Percentiles rank a stretch among this genome's conserved stretches.
These are phyloP conservation scores for Colletotrichum tropicale DNA, from an alignment of 2,329 filamentous ascomycete species.

Conservation along the genomic window DNA sequence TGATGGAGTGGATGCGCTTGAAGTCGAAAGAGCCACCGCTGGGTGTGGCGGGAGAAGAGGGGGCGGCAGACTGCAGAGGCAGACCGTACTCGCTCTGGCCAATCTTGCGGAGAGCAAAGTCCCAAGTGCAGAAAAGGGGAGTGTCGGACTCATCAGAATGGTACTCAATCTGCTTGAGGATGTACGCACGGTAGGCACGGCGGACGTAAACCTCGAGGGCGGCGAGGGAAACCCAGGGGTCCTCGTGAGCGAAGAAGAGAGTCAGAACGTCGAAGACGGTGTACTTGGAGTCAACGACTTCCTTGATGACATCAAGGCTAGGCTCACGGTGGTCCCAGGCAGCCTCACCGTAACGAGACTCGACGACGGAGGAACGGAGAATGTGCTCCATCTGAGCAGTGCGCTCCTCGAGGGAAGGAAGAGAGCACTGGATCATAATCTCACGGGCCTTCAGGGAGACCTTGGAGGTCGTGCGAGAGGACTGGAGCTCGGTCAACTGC, in stretches of 20 bases:
- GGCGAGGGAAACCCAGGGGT: conserved; percentile 92
- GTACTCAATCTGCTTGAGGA: conserved; percentile 88
- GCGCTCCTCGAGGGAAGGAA: conserved; percentile 95
- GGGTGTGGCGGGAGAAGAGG: conserved; percentile 84
- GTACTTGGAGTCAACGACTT: conserved; percentile 98
- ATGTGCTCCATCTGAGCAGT: conserved; percentile 99
- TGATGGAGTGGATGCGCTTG: conserved; percentile 91
- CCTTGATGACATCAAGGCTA: conserved; percentile 88
- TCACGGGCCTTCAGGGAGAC: conserved; percentile 97
- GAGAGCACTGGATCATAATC: conserved; percentile 94
- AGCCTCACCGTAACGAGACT: conserved; percentile 96
- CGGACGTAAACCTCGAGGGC: conserved; percentile 96
- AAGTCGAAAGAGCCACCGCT: conserved; percentile 64
- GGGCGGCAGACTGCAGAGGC: conserved; percentile 77
- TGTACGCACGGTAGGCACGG: conserved; percentile 95
- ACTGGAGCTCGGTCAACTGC: conserved; percentile 89
- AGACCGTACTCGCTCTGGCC: conserved; percentile 90
- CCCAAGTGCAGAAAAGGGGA: conserved; percentile 87
- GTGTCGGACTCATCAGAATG: conserved; percentile 73
- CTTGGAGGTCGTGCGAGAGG: conserved; percentile 81
- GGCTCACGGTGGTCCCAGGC: conserved; percentile 97
- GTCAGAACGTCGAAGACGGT: conserved; percentile 97
- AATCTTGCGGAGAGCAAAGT: conserved; percentile 93
- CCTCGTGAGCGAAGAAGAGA: conserved; percentile 92
- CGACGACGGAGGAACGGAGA: conserved; percentile 89